Base-by-base conservation (phyloP, 2,329 filamentous ascomycete genomes). In the Sodiomyces alkalinus region DNA sequence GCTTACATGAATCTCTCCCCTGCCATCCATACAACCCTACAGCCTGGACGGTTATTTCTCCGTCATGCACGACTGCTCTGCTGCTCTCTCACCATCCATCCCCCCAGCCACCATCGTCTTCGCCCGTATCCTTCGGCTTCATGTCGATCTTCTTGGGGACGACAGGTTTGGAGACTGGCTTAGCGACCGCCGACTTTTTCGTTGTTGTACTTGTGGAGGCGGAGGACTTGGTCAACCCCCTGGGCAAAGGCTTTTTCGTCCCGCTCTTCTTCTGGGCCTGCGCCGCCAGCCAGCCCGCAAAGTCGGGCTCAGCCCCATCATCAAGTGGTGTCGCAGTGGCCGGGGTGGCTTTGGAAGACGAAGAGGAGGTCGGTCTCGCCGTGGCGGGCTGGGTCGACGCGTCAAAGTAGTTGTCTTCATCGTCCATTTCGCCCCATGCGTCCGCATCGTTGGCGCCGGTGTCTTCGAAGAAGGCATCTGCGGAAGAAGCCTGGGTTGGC, bases 261-360 rank as follows among this genome's bases (percentile, higher is more conserved):
- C 48, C 47, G 8, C 64, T 64, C 56, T 92, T 94, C 37, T 79
- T 70, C 37, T 76, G 67, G 5, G 79, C 73, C 48, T 94, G 83
- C 9, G 86, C 85, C 9, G 82, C 85, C 14, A 96, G 54, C 86
- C 90, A 96, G 5, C 85, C 86, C 5, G 85, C 87, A 52, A 98
- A 96, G 50, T 96, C 90, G 0, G 87, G 87, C 49, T 98, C 87
- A 3, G 77, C 75, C 16, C 80, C 74, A 41, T 93, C 85, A 33
- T 87, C 81, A 38, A 79, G 87, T 0, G 76, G 64, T 6, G 64
- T 55, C 17, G 53, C 42, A 5, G 47, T 48, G 6, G 43, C 45
- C 22, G 46, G 39, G 12, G 49, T 42, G 11, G 55, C 40, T 17
- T 59, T 43, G 27, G 48, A 47, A 3, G 7, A 45, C 34, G 36